These are phyloP conservation scores for Mastigamoeba balamuthi DNA, from an alignment of 78 protist species.

Conservation along the genomic window DNA sequence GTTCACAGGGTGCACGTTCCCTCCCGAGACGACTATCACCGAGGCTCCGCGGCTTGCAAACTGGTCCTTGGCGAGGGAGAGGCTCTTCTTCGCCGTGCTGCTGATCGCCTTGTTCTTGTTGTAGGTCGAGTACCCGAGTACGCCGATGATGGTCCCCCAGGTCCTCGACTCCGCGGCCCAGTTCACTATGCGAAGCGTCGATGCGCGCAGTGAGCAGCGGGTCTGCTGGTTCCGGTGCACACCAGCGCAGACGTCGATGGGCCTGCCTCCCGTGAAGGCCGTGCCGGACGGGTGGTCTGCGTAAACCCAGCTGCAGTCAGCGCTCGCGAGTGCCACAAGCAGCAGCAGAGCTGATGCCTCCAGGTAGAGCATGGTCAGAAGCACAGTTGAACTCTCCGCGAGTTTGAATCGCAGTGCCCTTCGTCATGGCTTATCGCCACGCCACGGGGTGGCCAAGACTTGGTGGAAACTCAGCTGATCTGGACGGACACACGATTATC, in stretches of 20 bases:
- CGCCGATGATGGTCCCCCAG: background rate
- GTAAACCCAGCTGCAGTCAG: background rate
- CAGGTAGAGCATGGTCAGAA: too few relatives aligned
- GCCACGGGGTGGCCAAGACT: too few relatives aligned
- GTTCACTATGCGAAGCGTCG: background rate
- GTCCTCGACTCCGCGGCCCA: background rate
- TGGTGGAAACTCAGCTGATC: too few relatives aligned
- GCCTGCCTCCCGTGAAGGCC: background rate
- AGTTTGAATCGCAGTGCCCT: too few relatives aligned
- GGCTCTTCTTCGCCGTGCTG: background rate
- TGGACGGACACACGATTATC: too few relatives aligned
- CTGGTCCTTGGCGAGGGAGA: background rate
- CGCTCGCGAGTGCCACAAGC: background rate
- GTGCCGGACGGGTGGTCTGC: background rate
- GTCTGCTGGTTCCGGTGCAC: background rate
- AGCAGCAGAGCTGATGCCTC: too few relatives aligned
- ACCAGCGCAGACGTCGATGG: background rate
- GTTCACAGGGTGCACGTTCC: background rate
- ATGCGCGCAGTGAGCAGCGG: background rate
- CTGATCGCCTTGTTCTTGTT: background rate
- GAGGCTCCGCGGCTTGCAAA: background rate
- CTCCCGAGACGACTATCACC: background rate
- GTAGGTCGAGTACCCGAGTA: background rate
- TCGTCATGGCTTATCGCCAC: too few relatives aligned
- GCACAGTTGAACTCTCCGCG: too few relatives aligned